Base-by-base conservation (phyloP, 345 rosid species). In the Litchi chinensis region DNA sequence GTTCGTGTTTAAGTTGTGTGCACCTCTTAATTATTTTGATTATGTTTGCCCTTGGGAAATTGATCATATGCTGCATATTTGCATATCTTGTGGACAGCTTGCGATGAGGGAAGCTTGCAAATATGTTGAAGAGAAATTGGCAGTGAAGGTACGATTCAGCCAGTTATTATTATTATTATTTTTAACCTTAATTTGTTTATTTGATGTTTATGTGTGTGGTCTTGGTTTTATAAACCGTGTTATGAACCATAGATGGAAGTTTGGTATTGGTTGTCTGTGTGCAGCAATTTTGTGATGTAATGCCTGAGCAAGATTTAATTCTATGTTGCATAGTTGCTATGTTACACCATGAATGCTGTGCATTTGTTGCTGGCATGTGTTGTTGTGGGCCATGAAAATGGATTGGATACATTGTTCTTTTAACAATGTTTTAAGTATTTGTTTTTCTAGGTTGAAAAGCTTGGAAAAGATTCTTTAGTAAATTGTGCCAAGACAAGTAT, bases 61-160 rank as follows among this genome's bases (percentile, higher is more conserved):
- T 54, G 65, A 13, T 13, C 43, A 26, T 18, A 60, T 60, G 22
- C 9, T 60, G 22, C 9, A 52, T 46, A 40, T 77, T 6, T 76
- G 50, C 63, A 81, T 48, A 28, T 80, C 19, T 69, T 32, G 39
- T 70, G 65, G 39, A 57, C 94, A 96, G 98, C 93, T 96, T 82
- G 99, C 99, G 2, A 96, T 96, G 99, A 93, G 97, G 81, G 99
- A 96, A 86, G 92, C 97, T 65, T 94, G 98, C 87, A 94, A 94
- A 80, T 96, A 94, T 82, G 87, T 91, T 22, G 98, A 94, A 16
- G 98, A 96, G 80, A 96, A 94, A 79, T 83, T 96, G 81, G 95
- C 91, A 43, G 91, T 92, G 41, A 91, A 93, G 90, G 98, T 92
- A 79, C 84, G 86, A 44, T 48, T 69, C 76, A 65, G 74, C 13